Base-by-base conservation (phyloP, 495 filamentous ascomycete genomes). In the Sordaria brevicollis region DNA sequence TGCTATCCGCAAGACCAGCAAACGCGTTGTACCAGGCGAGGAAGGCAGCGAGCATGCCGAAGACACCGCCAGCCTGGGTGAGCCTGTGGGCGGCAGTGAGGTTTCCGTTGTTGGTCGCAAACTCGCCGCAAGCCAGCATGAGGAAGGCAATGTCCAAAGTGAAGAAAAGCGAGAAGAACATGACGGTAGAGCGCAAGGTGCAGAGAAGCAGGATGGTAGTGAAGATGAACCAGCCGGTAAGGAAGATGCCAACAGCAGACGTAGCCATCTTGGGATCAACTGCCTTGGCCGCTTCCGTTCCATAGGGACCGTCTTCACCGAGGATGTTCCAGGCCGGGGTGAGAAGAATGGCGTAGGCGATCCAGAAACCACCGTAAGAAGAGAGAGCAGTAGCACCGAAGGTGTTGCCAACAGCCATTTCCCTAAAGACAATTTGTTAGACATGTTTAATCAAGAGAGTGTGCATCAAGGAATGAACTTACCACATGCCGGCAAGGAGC, bases 151-250 rank as follows among this genome's bases (percentile, higher is more conserved):
- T 71, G 81, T 97, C 95, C 62, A 98, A 92, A 72, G 88, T 89
- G 84, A 98, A 92, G 89, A 98, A 99, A 19, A 99, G 89, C 69
- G 87, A 70, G 89, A 95, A 97, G 90, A 98, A 99, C 75, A 94
- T 94, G 76, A 97, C 89, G 72, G 94, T 97, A 17, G 95, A 97
- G 68, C 92, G 89, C 65, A 97, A 85, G 62, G 95, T 97, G 88
- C 91, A 94, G 79, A 97, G 75, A 41, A 97, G 83, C 67, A 97
- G 80, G 70, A 99, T 83, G 76, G 87, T 89, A 75, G 94, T 99
- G 89, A 99, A 99, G 86, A 99, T 95, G 85, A 97, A 97, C 95
- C 95, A 99, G 78, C 87, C 87, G n/a, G 92, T 89, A 67, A 97
- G 84, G 86, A 91, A 97, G 76, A 96, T 87, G 68, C 92, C 93